phyloP scores from a whole-genome alignment of 2,329 filamentous ascomycete genomes.

The Colletotrichum tofieldiae region DNA sequence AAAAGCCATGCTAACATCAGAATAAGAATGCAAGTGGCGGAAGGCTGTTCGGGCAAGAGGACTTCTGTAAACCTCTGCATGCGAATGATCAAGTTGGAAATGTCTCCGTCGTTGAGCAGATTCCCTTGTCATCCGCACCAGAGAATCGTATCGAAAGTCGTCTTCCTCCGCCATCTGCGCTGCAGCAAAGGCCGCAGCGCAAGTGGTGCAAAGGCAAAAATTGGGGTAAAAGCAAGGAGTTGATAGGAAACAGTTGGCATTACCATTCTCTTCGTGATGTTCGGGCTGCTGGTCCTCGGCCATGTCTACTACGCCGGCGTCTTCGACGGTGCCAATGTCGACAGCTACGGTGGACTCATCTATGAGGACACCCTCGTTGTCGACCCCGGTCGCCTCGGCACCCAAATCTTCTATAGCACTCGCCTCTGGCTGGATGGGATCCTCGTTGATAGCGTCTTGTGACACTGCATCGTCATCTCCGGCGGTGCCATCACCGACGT shows the following conservation, averaged over 20 bases:
- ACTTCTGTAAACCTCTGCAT: neutral
- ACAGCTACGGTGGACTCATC: constrained; percentile 22
- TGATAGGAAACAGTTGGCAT: constrained; percentile 23
- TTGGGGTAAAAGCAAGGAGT: constrained; percentile 32
- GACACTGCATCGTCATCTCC: constrained; percentile 8
- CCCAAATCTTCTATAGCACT: constrained; percentile 20
- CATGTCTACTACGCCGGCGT: constrained; percentile 8
- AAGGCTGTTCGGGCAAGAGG: neutral
- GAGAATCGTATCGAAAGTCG: constrained; percentile 19
- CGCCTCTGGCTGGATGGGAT: constrained; percentile 17
- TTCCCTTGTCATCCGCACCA: constrained; percentile 22
- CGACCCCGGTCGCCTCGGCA: constrained; percentile 32
- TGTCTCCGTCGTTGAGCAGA: constrained; percentile 5
- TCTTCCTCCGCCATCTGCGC: constrained; percentile 36
- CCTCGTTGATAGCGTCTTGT: neutral
- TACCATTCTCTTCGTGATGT: constrained; percentile 36
- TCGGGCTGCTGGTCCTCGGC: constrained; percentile 13
- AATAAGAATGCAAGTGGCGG: constrained; percentile 41
- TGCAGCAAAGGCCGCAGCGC: constrained; percentile 11
- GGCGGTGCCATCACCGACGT: constrained; percentile 6
- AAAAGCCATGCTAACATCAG: constrained; percentile 43
- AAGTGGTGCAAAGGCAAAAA: constrained; percentile 38
- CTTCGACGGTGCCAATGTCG: constrained; percentile 11
- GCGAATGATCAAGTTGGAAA: neutral
- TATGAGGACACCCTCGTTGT: constrained; percentile 20